Conservation (phyloP, 225 moss, liverwort and hornwort species). For the Physcomitrellopsis africana region DNA sequence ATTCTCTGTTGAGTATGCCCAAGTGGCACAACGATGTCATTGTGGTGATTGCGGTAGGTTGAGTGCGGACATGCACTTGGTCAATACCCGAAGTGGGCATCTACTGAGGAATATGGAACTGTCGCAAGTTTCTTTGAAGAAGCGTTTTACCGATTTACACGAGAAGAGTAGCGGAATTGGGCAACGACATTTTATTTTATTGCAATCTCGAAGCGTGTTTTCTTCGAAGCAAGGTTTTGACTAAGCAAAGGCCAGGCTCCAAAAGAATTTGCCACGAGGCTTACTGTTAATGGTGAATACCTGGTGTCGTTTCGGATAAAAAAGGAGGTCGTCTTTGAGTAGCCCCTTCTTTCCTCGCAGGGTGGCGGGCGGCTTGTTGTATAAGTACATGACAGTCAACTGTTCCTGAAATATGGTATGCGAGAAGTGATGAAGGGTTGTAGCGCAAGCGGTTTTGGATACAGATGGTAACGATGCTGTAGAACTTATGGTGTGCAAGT, state of each 20-base stretch:
- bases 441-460: neutral
- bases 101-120: too few species aligned
- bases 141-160: neutral
- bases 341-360: neutral
- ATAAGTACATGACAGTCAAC: neutral
- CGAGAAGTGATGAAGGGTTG: neutral
- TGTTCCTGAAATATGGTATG: neutral
- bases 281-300: neutral
- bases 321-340: neutral
- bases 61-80: too few species aligned
- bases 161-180: neutral
- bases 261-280: neutral
- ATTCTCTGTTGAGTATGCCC: too few species aligned
- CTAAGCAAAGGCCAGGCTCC: neutral
- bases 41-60: too few species aligned
- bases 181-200: neutral
- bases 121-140: neutral
- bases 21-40: too few species aligned
- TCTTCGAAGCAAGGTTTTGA: neutral
- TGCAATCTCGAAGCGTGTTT: neutral
- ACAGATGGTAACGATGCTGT: neutral
- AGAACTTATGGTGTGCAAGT: neutral
- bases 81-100: too few species aligned
- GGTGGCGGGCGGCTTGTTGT: neutral
- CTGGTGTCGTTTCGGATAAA: neutral